phyloP scores from a whole-genome alignment of 1,284 basidiomycete species.

The Gomphus bonarii region DNA sequence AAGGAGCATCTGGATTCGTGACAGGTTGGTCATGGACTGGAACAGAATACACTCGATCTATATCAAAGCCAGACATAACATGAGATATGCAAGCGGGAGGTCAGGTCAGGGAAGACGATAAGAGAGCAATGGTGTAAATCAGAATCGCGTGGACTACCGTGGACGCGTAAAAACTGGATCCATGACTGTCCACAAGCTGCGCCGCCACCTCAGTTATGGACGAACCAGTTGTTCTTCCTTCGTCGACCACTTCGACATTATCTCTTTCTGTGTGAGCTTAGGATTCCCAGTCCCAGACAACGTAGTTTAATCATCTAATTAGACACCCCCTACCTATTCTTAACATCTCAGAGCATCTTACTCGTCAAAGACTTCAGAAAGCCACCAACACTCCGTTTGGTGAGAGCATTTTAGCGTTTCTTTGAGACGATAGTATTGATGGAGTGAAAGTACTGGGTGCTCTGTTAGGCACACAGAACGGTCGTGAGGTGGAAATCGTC shows the following conservation, averaged over 20 bases:
- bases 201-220: not conserved
- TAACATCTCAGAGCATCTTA: constrained; percentile 94
- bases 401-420: constrained; percentile 18
- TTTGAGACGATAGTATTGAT: not conserved
- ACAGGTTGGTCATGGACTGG: constrained; percentile 53
- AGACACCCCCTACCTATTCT: constrained; percentile 95
- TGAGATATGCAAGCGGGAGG: not conserved
- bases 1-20: constrained; percentile 53
- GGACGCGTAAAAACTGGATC: constrained; percentile 3
- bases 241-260: constrained; percentile 8
- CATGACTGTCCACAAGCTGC: not conserved
- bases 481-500: constrained; percentile 90
- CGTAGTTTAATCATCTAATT: not conserved
- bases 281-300: not conserved
- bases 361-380: constrained; percentile 70
- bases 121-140: not conserved
- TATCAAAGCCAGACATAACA: constrained; percentile 59
- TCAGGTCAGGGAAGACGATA: not conserved
- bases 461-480: constrained; percentile 88
- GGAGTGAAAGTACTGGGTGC: constrained; percentile 73
- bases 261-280: constrained; percentile 8
- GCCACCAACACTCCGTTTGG: constrained; percentile 54
- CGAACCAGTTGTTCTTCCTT: constrained; percentile 6
- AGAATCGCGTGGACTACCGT: constrained; percentile 9
- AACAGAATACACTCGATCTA: constrained; percentile 70